Conservation (phyloP, 495 filamentous ascomycete genomes). For the Aspergillus hancockii region DNA sequence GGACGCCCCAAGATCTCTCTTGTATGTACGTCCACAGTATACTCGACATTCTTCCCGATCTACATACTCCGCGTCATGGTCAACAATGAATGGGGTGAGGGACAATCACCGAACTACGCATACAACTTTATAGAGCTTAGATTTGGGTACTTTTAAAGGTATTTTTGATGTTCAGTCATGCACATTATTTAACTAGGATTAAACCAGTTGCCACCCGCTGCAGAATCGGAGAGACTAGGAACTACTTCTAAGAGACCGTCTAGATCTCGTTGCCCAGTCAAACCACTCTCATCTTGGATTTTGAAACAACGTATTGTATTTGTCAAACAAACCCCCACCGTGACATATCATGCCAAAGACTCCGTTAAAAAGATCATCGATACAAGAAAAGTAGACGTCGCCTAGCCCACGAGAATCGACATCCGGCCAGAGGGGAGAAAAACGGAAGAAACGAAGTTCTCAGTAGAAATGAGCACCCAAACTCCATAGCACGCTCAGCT, state of each 20-base stretch:
- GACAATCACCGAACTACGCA: too few species aligned
- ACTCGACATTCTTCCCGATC: too few species aligned
- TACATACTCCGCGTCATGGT: too few species aligned
- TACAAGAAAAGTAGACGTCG: neutral
- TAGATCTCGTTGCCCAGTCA: neutral
- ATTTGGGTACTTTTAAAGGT: too few species aligned
- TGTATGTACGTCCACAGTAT: too few species aligned
- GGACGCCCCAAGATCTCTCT: neutral
- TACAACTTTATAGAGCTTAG: too few species aligned
- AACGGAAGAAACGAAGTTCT: neutral
- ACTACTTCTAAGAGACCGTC: neutral
- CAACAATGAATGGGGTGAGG: neutral
- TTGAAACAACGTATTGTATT: neutral
- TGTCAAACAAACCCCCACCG: neutral
- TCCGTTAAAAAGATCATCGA: slow-evolving; percentile 1
- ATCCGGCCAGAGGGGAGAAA: neutral
- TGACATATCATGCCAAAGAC: neutral
- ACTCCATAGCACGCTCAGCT: neutral
- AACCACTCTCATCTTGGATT: neutral
- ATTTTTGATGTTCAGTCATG: too few species aligned
- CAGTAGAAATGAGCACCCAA: neutral
- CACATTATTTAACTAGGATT: neutral
- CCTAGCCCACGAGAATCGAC: neutral
- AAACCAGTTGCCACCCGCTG: neutral
- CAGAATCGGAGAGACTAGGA: neutral